Conservation (phyloP, 441 rosid genomes). For the Euphorbia celastroides region DNA sequence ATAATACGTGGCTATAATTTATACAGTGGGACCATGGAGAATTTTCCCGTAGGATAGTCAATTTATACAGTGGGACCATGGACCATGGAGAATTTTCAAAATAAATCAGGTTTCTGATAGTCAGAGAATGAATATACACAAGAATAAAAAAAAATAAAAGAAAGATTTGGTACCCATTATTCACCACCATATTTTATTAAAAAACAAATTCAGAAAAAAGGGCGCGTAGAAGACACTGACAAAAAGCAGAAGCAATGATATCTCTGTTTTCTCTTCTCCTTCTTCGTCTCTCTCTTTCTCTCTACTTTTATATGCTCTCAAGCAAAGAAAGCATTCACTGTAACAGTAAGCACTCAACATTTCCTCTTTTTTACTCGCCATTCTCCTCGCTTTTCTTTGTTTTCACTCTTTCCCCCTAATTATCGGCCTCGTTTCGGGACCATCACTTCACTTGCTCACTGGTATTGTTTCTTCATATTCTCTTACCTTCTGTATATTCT, state of each 20-base stretch:
- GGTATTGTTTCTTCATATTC: not conserved
- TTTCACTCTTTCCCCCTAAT: conserved; percentile 35
- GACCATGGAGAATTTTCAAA: not conserved
- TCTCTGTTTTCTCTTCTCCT: not conserved
- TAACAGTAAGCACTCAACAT: not conserved
- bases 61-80: not conserved
- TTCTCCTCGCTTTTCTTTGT: conserved; percentile 33
- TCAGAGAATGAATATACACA: not conserved
- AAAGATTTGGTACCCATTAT: not conserved
- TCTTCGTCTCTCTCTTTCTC: not conserved
- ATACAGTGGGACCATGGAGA: too few species aligned
- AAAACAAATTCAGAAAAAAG: not conserved
- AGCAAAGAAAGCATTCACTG: not conserved
- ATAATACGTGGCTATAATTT: too few species aligned
- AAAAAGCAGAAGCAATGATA: not conserved
- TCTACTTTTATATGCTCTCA: not conserved
- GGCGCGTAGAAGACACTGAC: conserved; percentile 11
- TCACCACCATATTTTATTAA: not conserved
- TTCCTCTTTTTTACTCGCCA: not conserved
- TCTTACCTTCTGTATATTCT: not conserved
- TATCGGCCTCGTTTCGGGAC: conserved; percentile 44
- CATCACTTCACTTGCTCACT: conserved; percentile 9
- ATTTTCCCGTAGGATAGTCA: too few species aligned
- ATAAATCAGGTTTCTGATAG: not conserved
- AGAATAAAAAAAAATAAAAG: not conserved